phyloP scores from a whole-genome alignment of 208 protist species.

The Lotmaria passim region DNA sequence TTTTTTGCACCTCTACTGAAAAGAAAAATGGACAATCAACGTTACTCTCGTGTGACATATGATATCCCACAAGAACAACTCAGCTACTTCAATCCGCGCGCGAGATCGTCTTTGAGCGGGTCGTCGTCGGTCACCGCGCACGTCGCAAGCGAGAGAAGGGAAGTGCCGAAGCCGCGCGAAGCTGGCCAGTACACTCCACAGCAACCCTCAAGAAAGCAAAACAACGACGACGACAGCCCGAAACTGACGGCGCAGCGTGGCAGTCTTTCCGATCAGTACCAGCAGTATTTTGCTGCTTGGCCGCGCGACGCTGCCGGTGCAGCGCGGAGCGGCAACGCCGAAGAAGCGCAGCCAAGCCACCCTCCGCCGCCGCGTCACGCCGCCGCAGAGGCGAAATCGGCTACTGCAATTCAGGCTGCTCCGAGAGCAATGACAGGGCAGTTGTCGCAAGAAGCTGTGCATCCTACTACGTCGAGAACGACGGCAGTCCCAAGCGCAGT shows the following conservation, averaged over 20 bases:
- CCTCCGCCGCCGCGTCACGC: not conserved
- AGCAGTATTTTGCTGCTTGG: slow-evolving; percentile 18
- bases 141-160: not conserved
- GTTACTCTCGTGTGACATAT: slow-evolving; percentile 5
- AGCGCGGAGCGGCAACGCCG: not conserved
- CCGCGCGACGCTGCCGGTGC: not conserved
- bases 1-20: no score
- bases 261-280: slow-evolving; percentile 24
- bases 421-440: not conserved
- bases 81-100: slow-evolving; percentile 25
- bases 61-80: slow-evolving; percentile 37
- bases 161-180: not conserved
- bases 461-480: not conserved
- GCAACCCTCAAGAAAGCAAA: not conserved
- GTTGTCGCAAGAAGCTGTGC: not conserved
- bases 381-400: not conserved
- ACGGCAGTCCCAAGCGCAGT: not conserved
- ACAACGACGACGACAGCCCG: not conserved
- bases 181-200: not conserved
- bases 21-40: slow-evolving; percentile 11
- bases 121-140: not conserved
- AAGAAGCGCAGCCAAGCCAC: not conserved
- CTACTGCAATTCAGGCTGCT: not conserved
- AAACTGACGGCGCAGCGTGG: not conserved
- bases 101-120: slow-evolving; percentile 1